Evolutionary conservation across 2,329 filamentous ascomycete genomes (phyloP).

Genomic region (Huntiella moniliformis): DNA sequence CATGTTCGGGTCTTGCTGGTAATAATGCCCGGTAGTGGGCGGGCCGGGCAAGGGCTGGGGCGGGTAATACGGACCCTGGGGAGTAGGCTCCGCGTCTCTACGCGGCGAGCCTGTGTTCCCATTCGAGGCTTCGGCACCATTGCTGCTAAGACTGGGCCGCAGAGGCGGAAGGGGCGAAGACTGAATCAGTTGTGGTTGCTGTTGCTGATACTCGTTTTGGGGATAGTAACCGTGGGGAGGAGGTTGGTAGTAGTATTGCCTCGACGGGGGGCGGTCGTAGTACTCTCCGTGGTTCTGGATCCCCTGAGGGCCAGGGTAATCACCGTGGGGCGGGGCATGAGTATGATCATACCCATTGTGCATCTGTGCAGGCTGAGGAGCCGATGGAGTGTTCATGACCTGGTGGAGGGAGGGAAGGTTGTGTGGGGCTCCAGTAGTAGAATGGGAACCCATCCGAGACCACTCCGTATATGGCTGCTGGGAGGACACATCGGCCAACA

Average conservation of each 20-base stretch:
- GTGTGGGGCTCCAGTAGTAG: too few relatives aligned
- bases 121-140: constrained; percentile 4
- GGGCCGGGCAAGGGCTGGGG: not conserved
- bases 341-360: not conserved
- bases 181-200: constrained; percentile 2
- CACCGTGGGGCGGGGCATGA: too few relatives aligned
- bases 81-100: not conserved
- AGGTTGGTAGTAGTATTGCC: constrained; percentile 1
- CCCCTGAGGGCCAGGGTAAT: constrained; percentile 16
- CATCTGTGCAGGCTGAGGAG: not conserved
- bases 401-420: not conserved
- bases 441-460: too few relatives aligned
- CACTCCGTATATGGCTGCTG: not conserved
- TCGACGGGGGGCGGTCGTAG: constrained; percentile 1
- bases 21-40: not conserved
- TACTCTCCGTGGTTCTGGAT: not conserved
- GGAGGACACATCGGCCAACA: not conserved
- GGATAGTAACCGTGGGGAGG: not conserved
- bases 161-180: constrained; percentile 9
- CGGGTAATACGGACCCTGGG: not conserved
- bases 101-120: not conserved
- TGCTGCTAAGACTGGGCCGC: constrained; percentile 9
- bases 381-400: not conserved
- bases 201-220: constrained; percentile 5
- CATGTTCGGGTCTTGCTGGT: too few relatives aligned